A percentile compares a stretch with the other conserved stretches of the same genome.
phyloP scores from a whole-genome alignment of 2,329 filamentous ascomycete species.

The Penicillium sclerotigenum region DNA sequence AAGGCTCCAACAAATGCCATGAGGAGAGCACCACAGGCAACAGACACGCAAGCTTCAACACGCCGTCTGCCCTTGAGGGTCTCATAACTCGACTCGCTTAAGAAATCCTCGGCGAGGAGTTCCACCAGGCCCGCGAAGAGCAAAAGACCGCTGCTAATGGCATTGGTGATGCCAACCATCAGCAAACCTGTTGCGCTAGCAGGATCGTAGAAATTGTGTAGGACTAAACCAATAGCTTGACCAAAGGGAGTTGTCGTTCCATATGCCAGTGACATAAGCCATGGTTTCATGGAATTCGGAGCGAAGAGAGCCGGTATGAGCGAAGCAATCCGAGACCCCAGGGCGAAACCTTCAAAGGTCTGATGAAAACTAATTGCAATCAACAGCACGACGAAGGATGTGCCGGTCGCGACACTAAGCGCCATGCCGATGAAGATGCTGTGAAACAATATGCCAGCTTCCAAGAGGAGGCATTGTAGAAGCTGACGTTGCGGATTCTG shows the following conservation, averaged over 20 bases:
- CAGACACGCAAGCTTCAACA: constrained; percentile 60
- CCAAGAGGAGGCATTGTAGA: constrained; percentile 73
- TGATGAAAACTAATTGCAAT: constrained; percentile 81
- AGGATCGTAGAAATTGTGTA: constrained; percentile 78
- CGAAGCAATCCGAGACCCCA: constrained; percentile 79
- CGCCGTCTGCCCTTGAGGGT: constrained; percentile 56
- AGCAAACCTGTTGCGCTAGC: constrained; percentile 70
- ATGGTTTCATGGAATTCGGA: constrained; percentile 69
- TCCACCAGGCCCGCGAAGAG: constrained; percentile 82
- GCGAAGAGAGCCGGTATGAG: constrained; percentile 66
- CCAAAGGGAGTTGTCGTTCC: constrained; percentile 74
- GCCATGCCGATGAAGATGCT: constrained; percentile 86
- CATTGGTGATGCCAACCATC: constrained; percentile 85
- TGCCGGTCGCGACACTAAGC: constrained; percentile 74
- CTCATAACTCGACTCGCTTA: constrained; percentile 63
- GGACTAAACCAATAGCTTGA: constrained; percentile 74
- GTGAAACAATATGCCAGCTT: constrained; percentile 81
- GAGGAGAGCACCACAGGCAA: constrained; percentile 57
- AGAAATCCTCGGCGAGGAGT: constrained; percentile 78
- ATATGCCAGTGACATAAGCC: constrained; percentile 63
- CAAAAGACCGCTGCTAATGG: constrained; percentile 74
- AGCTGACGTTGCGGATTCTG: constrained; percentile 64
- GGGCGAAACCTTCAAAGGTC: constrained; percentile 82
- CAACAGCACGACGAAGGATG: constrained; percentile 74
- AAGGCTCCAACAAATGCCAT: constrained; percentile 68